Conservation (phyloP, 2,329 filamentous ascomycete genomes). For the Claviceps sp. region DNA sequence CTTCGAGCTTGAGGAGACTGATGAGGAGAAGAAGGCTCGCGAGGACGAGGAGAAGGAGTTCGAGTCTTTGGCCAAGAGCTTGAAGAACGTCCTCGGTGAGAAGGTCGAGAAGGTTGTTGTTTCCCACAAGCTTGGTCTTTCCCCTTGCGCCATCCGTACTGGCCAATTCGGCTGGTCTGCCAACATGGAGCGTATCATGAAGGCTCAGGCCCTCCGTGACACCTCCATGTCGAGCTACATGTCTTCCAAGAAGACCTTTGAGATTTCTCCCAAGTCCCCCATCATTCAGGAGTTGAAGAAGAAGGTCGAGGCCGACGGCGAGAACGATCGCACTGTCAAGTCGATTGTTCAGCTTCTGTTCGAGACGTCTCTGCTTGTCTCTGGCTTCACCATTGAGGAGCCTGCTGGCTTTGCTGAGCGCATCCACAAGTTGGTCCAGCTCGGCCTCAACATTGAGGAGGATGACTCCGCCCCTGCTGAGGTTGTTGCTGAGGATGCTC, state of each 20-base stretch:
- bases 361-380: slow-evolving; percentile 96
- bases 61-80: slow-evolving; percentile 83
- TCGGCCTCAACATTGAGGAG: slow-evolving; percentile 95
- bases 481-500: slow-evolving; percentile 42
- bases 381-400: slow-evolving; percentile 99
- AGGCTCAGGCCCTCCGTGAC: slow-evolving; percentile 98
- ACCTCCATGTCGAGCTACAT: slow-evolving; percentile 99
- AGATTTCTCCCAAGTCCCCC: slow-evolving; percentile 96
- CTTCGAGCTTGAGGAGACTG: slow-evolving; percentile 99
- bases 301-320: slow-evolving; percentile 95
- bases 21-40: slow-evolving; percentile 94
- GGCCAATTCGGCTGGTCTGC: slow-evolving; percentile 99
- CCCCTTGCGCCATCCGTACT: slow-evolving; percentile 97
- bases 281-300: slow-evolving; percentile 99
- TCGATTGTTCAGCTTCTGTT: slow-evolving; percentile 96
- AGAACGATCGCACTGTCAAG: slow-evolving; percentile 98
- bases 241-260: slow-evolving; percentile 99
- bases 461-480: slow-evolving; percentile 59
- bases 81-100: slow-evolving; percentile 98
- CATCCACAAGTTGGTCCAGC: slow-evolving; percentile 98
- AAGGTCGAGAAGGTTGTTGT: slow-evolving; percentile 99
- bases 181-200: slow-evolving; percentile 99
- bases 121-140: slow-evolving; percentile 87
- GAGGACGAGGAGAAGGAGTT: slow-evolving; percentile 98
- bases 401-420: slow-evolving; percentile 95